Evolutionary conservation across 2,329 filamentous ascomycete genomes (phyloP).

Genomic region (Exophiala phaeomuriformis): DNA sequence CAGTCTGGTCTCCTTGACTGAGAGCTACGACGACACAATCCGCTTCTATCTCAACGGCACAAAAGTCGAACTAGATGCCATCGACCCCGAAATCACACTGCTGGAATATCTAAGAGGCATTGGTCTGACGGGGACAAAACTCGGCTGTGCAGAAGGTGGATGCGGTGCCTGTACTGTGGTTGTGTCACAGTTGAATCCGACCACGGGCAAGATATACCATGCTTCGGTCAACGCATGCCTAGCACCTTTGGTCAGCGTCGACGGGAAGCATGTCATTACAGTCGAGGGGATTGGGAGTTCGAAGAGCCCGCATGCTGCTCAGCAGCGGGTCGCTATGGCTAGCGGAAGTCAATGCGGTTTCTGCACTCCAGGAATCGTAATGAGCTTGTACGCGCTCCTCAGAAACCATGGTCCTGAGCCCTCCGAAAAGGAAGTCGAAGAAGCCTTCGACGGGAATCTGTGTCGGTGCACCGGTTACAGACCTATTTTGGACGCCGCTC

Average conservation of each 20-base stretch:
- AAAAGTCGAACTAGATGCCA: slow-evolving; percentile 72
- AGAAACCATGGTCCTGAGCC: slow-evolving; percentile 62
- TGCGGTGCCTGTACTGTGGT: slow-evolving; percentile 95
- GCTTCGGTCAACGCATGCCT: slow-evolving; percentile 94
- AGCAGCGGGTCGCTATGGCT: slow-evolving; percentile 82
- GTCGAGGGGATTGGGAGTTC: slow-evolving; percentile 91
- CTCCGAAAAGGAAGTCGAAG: slow-evolving; percentile 76
- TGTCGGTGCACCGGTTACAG: slow-evolving; percentile 94
- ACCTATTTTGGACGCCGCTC: slow-evolving; percentile 87
- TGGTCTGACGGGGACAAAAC: slow-evolving; percentile 88
- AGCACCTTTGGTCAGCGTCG: slow-evolving; percentile 82
- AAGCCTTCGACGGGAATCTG: slow-evolving; percentile 93
- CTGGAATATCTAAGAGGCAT: slow-evolving; percentile 89
- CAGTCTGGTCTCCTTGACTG: slow-evolving; percentile 58
- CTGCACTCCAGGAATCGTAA: slow-evolving; percentile 95
- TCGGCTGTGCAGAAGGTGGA: slow-evolving; percentile 92
- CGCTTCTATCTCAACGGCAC: slow-evolving; percentile 94
- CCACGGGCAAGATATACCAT: slow-evolving; percentile 87
- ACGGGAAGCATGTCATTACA: slow-evolving; percentile 97
- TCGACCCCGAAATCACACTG: slow-evolving; percentile 86
- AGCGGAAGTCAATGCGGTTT: slow-evolving; percentile 95
- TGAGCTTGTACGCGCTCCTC: slow-evolving; percentile 89
- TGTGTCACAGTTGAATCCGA: slow-evolving; percentile 86
- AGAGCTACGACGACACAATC: slow-evolving; percentile 75
- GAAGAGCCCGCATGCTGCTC: slow-evolving; percentile 76